Base-by-base conservation (phyloP, 1,284 basidiomycete genomes). In the Leccinum pachyderme region DNA sequence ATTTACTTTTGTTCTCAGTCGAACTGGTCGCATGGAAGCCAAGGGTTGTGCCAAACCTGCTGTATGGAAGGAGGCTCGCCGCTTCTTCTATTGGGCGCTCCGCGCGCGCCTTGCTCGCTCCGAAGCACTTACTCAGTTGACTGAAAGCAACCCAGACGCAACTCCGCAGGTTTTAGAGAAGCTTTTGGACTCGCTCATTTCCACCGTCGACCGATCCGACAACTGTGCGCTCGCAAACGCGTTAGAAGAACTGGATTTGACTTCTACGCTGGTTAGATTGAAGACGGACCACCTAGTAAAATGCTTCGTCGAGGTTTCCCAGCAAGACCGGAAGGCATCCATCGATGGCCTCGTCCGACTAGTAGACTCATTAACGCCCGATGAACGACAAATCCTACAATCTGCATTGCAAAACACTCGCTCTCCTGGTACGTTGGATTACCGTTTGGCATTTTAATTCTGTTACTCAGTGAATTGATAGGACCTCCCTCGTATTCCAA, bases 51-150 rank as follows among this genome's bases (percentile, higher is more conserved):
- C 89, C 45, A 90, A 83, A 67, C 81, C 84, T 31, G 84, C 83
- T 56, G 83, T 87, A 55, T 97, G 95, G 95, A 89, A 89, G 71
- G 83, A 93, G 59, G 87, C 95, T 47, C 88, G 96, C 59, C 82
- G 93, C 60, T 85, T 89, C 72, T 98, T 99, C 83, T 99, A 98
- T 80, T 96, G 93, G 94, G 87, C 93, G 53, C 81, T 95, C 48
- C 89, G 95, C 47, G 87, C 87, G 18, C 86, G 88, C 52, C 73
- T 91, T 29, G 87, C 89, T 24, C 83, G 81, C 49, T 86, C 86
- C 2, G 72, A 75, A 47, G 85, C 85, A 12, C 76, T 91, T 44
- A 73, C 76, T 13, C 73, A 77, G 51, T 74, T 92, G 31, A 75
- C 77, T 5, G 81, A 81, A 54, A 84, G 86, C 1, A 83, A 81